Percentiles rank a stretch among this genome's conserved stretches.
Evolutionary conservation across 2,329 filamentous ascomycete genomes (phyloP).

Genomic region (Macroventuria anomochaeta): DNA sequence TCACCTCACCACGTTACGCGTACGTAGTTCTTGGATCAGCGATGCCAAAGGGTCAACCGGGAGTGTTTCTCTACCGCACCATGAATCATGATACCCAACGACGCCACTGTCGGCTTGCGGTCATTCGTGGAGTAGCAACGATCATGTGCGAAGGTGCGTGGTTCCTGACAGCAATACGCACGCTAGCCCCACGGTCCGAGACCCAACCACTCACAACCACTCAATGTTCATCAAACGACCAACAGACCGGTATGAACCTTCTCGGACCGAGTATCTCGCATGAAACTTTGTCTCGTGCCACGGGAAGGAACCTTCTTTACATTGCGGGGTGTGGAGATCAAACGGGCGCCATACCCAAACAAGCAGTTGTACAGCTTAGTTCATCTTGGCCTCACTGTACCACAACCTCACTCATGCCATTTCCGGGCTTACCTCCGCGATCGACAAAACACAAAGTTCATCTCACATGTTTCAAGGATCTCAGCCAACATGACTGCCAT

Average conservation of each 20-base stretch:
- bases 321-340: conserved; percentile 13
- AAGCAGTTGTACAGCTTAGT: conserved; percentile 13
- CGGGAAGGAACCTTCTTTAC: conserved; percentile 6
- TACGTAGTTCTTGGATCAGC: conserved; percentile 13
- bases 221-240: not conserved
- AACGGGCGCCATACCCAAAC: conserved; percentile 6
- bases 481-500: not conserved
- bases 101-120: conserved; percentile 1
- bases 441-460: conserved; percentile 10
- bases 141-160: conserved; percentile 11
- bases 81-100: conserved; percentile 9
- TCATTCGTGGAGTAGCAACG: conserved; percentile 10
- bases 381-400: conserved; percentile 6
- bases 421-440: conserved; percentile 6
- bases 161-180: conserved; percentile 14
- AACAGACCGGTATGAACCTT: conserved; percentile 4
- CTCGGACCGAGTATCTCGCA: conserved; percentile 17
- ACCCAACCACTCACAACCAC: conserved; percentile 3
- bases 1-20: not conserved
- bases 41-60: conserved; percentile 1
- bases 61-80: not conserved
- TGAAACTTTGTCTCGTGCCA: conserved; percentile 3
- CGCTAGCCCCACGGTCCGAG: conserved; percentile 14
- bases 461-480: conserved; percentile 15
- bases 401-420: not conserved